These are phyloP conservation scores for Aspergillus tamarii DNA, from an alignment of 2,329 filamentous ascomycete species.

Conservation along the genomic window DNA sequence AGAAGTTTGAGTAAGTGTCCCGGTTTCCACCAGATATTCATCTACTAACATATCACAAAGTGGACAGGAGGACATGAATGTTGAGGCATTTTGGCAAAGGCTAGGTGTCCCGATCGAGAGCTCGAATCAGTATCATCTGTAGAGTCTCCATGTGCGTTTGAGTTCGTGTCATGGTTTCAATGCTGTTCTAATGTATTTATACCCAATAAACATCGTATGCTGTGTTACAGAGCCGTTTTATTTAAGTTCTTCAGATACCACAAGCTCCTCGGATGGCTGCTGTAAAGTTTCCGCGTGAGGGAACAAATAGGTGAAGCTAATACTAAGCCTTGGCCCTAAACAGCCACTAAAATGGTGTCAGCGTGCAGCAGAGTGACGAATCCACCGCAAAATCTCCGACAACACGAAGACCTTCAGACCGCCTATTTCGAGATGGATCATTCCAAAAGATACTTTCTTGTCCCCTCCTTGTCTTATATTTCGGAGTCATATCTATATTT, in stretches of 20 bases:
- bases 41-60: conserved; percentile 25
- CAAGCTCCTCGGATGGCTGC: not conserved
- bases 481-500: not conserved
- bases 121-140: conserved; percentile 40
- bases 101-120: conserved; percentile 33
- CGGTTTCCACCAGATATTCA: not conserved
- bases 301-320: not conserved
- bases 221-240: not conserved
- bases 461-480: not conserved
- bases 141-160: not conserved
- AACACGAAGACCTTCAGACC: not conserved
- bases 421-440: not conserved
- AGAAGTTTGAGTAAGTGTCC: conserved; percentile 36
- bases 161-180: not conserved
- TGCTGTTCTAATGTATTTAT: not conserved
- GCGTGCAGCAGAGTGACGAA: not conserved
- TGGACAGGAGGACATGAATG: conserved; percentile 42
- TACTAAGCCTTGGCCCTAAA: not conserved
- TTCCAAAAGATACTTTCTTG: not conserved
- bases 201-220: not conserved
- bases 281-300: not conserved
- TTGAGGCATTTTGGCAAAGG: conserved; percentile 41
- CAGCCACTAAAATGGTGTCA: conserved; percentile 2
- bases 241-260: not conserved
- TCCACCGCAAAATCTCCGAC: not conserved